phyloP scores from a whole-genome alignment of 192 early-diverging fungal species.

The Entomortierella parvispora region DNA sequence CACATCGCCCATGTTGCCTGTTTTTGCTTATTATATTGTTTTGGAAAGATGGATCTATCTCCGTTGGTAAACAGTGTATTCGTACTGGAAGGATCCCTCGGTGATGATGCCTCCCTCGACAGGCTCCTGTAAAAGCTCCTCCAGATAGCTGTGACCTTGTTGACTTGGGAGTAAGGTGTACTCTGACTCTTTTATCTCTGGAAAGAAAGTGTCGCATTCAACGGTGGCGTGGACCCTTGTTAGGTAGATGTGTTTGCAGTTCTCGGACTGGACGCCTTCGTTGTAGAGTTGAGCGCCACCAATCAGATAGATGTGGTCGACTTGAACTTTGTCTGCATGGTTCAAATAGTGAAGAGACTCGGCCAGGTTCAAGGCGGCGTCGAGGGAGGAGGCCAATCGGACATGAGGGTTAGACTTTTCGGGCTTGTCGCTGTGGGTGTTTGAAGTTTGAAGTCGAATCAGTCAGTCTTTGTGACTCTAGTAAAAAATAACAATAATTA shows the following conservation, averaged over 20 bases:
- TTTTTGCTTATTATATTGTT: no score
- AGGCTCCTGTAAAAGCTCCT: constrained; percentile 28
- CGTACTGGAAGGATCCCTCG: constrained; percentile 37
- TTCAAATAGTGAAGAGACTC: constrained; percentile 32
- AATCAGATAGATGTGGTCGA: constrained; percentile 77
- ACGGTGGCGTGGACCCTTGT: constrained; percentile 73
- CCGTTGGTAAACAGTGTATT: constrained; percentile 46
- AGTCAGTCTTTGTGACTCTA: neutral
- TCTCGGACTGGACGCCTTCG: constrained; percentile 67
- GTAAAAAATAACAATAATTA: constrained; percentile 10
- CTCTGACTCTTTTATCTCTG: constrained; percentile 55
- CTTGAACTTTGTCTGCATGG: neutral
- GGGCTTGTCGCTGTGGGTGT: constrained; percentile 24
- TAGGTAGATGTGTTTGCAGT: constrained; percentile 71
- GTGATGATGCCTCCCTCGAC: constrained; percentile 35
- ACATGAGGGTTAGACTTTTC: constrained; percentile 47
- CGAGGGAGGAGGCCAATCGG: constrained; percentile 56
- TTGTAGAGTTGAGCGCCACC: constrained; percentile 84
- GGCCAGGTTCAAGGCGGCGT: constrained; percentile 63
- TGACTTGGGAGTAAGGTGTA: constrained; percentile 18
- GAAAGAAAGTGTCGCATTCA: constrained; percentile 87
- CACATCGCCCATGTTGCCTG: no score
- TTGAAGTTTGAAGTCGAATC: neutral
- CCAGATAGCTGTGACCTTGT: constrained; percentile 27
- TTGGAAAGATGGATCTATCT: no score